Evolutionary conservation across 2,329 filamentous ascomycete genomes (phyloP).

Genomic region (Trichoderma brevicompactum): DNA sequence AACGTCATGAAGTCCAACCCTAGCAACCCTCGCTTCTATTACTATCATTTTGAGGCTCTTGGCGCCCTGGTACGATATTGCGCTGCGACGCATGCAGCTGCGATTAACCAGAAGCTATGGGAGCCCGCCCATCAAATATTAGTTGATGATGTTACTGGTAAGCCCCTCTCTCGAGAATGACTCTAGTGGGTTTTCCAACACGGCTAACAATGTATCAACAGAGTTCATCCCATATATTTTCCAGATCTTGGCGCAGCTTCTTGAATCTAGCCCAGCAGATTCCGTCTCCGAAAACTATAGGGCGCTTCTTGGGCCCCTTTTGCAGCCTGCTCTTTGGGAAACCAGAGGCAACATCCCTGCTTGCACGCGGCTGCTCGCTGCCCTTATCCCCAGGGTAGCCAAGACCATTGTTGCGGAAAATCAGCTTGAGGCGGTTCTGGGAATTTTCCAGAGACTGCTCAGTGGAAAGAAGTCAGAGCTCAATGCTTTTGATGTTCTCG

Average conservation of each 20-base stretch:
- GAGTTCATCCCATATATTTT: slow-evolving; percentile 98
- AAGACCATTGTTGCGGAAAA: slow-evolving; percentile 75
- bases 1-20: slow-evolving; percentile 92
- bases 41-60: slow-evolving; percentile 95
- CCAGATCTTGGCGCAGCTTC: slow-evolving; percentile 87
- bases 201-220: slow-evolving; percentile 40
- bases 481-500: slow-evolving; percentile 87
- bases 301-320: slow-evolving; percentile 74
- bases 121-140: slow-evolving; percentile 81
- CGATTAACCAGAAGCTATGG: slow-evolving; percentile 82
- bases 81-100: slow-evolving; percentile 66
- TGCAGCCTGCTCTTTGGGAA: slow-evolving; percentile 87
- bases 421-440: slow-evolving; percentile 85
- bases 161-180: slow-evolving; percentile 33
- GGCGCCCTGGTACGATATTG: slow-evolving; percentile 81
- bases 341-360: slow-evolving; percentile 91
- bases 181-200: not conserved
- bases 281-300: slow-evolving; percentile 81
- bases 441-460: slow-evolving; percentile 92
- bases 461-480: slow-evolving; percentile 81
- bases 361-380: slow-evolving; percentile 79
- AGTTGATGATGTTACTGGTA: slow-evolving; percentile 78
- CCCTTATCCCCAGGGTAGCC: slow-evolving; percentile 79
- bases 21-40: slow-evolving; percentile 97
- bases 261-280: slow-evolving; percentile 83